Percentiles rank a stretch among this genome's conserved stretches.
Evolutionary conservation across 2,329 filamentous ascomycete genomes (phyloP).

Genomic region (Macroventuria anomochaeta): DNA sequence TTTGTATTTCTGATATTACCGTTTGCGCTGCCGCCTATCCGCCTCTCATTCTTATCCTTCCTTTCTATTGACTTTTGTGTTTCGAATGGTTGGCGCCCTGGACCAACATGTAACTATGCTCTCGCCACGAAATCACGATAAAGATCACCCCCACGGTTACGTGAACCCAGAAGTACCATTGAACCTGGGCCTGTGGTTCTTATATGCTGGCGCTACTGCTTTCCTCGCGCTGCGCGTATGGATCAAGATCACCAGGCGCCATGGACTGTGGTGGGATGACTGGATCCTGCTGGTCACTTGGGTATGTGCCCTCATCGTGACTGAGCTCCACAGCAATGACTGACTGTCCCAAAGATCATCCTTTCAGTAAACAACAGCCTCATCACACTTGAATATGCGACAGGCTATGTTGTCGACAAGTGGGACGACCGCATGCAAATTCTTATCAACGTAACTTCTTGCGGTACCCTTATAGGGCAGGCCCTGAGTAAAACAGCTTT

Average conservation of each 20-base stretch:
- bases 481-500: constrained; percentile 49
- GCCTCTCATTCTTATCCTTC: constrained; percentile 16
- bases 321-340: background rate
- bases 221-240: constrained; percentile 48
- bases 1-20: constrained; percentile 19
- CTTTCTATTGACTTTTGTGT: constrained; percentile 16
- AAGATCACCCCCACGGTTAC: constrained; percentile 29
- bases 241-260: constrained; percentile 48
- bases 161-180: constrained; percentile 47
- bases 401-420: constrained; percentile 55
- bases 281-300: constrained; percentile 48
- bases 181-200: constrained; percentile 49
- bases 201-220: constrained; percentile 46
- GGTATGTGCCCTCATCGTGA: constrained; percentile 37
- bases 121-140: constrained; percentile 30
- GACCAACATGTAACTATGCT: constrained; percentile 33
- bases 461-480: constrained; percentile 49
- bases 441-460: constrained; percentile 56
- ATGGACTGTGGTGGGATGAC: constrained; percentile 52
- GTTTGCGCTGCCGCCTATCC: constrained; percentile 8
- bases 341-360: constrained; percentile 44
- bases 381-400: constrained; percentile 57
- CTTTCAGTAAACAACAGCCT: constrained; percentile 54
- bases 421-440: constrained; percentile 63
- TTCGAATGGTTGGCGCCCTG: constrained; percentile 17